Percentiles rank a stretch among this genome's conserved stretches.
Evolutionary conservation across 1,284 basidiomycete species (phyloP).

Genomic region (Marasmius tenuissimus): DNA sequence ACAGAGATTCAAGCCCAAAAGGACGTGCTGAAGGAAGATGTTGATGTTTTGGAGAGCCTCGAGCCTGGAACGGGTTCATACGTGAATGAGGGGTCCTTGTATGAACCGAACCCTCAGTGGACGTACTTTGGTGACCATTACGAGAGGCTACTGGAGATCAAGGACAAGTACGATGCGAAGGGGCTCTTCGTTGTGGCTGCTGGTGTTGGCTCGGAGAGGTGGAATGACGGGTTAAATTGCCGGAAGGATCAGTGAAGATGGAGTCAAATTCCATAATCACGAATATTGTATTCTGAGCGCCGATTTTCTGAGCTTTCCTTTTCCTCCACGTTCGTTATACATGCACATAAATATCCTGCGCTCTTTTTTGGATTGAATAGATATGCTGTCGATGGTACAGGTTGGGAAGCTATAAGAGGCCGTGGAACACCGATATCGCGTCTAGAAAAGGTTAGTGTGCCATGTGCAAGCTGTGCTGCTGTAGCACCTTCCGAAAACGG

Average conservation of each 20-base stretch:
- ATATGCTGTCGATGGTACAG: too few relatives aligned
- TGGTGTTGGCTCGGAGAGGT: constrained; percentile 44
- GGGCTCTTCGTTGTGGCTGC: constrained; percentile 41
- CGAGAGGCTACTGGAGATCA: constrained; percentile 36
- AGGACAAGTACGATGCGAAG: constrained; percentile 40
- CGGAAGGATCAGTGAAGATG: too few relatives aligned
- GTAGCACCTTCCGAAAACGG: background rate
- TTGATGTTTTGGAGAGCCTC: constrained; percentile 25
- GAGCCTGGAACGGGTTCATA: constrained; percentile 34
- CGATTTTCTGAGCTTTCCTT: too few relatives aligned
- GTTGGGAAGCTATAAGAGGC: too few relatives aligned
- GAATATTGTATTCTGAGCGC: too few relatives aligned
- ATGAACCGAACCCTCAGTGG: constrained; percentile 35
- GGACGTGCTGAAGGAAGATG: constrained; percentile 17
- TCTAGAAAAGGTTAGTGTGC: background rate
- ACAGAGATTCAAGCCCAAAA: constrained; percentile 22
- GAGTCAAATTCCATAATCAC: too few relatives aligned
- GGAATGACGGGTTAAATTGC: constrained; percentile 21
- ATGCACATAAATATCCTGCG: too few relatives aligned
- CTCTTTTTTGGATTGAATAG: too few relatives aligned
- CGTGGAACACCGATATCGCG: too few relatives aligned
- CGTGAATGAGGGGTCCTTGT: constrained; percentile 44
- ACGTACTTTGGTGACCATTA: constrained; percentile 48
- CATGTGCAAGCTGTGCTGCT: too few relatives aligned
- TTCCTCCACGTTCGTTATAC: too few relatives aligned